Evolutionary conservation across 345 rosid genomes (phyloP), one percentile per base, ranked within the genome.

Genomic region (Gossypium rotundifolium): DNA sequence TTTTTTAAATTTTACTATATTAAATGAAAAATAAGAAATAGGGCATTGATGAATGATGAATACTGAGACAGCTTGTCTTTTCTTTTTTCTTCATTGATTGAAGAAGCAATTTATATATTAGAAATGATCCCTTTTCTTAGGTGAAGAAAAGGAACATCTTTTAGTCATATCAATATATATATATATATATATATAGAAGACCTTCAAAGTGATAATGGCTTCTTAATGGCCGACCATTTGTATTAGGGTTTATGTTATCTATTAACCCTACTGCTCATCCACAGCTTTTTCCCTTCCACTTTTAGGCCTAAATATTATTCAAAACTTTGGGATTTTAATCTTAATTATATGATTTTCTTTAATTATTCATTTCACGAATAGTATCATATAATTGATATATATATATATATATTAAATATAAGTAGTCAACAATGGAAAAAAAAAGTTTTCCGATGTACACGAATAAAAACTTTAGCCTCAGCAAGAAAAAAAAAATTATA

Each of bases 161-260:
- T 45, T 58, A 20, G 75, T 77, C 75, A 38, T 54, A 23, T 68
- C 68, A 58, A 22, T n/a, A n/a, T n/a, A n/a, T n/a, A n/a, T n/a
- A n/a, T n/a, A 22, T 22, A 4, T 29, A 29, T 29, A 29, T 29
- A 3, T 29, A 20, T 42, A 23, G 13, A 9, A 42, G 20, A 4
- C 49, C 7, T 63, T 53, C 66, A 25, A 65, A 27, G 69, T 33
- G 74, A 66, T 63, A 22, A 49, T 76, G 79, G 71, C 29, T 25
- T 42, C 27, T 40, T 55, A 63, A 73, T 70, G 79, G 70, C 71
- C 64, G 75, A 75, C 74, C 59, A 58, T 8, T 44, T 25, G 75
- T 65, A 68, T 16, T 29, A 70, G 38, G 10, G 29, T 57, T 67
- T 46, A 57, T 57, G 17, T 4, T 29, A 11, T 20, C 60, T 53